Conservation (phyloP, 345 rosid species). For the Gossypium rotundifolium region DNA sequence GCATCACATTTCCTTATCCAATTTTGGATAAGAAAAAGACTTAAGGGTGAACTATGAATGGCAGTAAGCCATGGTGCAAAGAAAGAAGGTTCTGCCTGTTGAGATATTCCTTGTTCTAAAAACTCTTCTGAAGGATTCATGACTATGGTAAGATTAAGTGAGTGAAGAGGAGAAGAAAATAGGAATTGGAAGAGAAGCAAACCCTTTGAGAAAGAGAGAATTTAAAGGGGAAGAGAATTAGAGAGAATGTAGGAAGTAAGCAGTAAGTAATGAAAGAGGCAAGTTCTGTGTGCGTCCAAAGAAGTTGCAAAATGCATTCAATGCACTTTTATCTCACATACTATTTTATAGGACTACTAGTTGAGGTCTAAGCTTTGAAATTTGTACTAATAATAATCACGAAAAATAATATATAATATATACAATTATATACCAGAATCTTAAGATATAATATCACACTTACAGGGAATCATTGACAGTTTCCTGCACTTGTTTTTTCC, state of each 20-base stretch:
- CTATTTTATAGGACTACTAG: not conserved
- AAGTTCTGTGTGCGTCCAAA: constrained; percentile 20
- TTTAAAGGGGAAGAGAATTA: constrained; percentile 21
- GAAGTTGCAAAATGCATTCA: constrained; percentile 33
- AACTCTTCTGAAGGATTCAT: constrained; percentile 43
- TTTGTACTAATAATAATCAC: not conserved
- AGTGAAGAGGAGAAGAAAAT: not conserved
- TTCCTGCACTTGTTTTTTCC: not conserved
- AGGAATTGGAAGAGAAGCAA: constrained; percentile 16
- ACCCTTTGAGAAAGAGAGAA: constrained; percentile 18
- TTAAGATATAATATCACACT: not conserved
- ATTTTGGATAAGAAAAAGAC: not conserved
- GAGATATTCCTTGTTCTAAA: constrained; percentile 44
- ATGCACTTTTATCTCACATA: constrained; percentile 25
- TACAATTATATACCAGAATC: not conserved
- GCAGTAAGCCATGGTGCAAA: too few relatives aligned
- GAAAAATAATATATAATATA: not conserved
- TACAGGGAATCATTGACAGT: not conserved
- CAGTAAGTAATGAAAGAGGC: constrained; percentile 22
- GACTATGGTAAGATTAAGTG: constrained; percentile 15
- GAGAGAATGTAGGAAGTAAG: constrained; percentile 36
- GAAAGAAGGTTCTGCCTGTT: constrained; percentile 35
- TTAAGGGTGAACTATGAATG: too few relatives aligned
- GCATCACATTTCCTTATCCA: not conserved
- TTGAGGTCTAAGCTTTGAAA: not conserved